Evolutionary conservation across 23 red algal genomes (phyloP).

Genomic region (Gracilaria vermiculophylla): DNA sequence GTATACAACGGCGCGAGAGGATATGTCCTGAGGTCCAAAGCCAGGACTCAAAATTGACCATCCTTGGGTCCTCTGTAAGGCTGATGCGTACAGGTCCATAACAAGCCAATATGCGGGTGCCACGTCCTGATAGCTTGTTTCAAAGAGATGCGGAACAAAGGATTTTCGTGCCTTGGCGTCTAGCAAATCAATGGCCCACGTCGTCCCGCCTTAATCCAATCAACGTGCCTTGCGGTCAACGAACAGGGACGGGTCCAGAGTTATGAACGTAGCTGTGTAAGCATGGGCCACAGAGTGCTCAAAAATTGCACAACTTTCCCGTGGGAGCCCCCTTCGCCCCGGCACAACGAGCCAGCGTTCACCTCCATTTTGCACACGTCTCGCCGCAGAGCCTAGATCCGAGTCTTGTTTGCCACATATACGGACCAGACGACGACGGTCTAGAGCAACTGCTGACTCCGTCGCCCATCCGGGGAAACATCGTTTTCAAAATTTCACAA

Average conservation of each 20-base stretch:
- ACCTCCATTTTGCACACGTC: conserved; percentile 5
- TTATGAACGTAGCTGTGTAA: neutral
- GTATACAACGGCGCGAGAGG: neutral
- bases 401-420: neutral
- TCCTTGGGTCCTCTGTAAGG: too few relatives aligned
- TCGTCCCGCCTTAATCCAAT: neutral
- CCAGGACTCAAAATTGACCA: too few relatives aligned
- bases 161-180: neutral
- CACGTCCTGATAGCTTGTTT: neutral
- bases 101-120: neutral
- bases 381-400: neutral
- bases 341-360: neutral
- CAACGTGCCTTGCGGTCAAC: neutral
- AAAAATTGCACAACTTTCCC: neutral
- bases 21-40: too few relatives aligned
- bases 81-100: neutral
- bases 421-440: neutral
- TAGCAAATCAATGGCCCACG: neutral
- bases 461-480: neutral
- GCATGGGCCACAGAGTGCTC: neutral
- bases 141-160: neutral
- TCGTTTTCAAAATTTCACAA: neutral
- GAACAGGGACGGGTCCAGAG: neutral
- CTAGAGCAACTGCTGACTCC: neutral
- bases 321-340: neutral